Percentiles rank a stretch among this genome's conserved stretches.
Conservation (phyloP, 2,329 filamentous ascomycete genomes). For the Fusarium sp. region DNA sequence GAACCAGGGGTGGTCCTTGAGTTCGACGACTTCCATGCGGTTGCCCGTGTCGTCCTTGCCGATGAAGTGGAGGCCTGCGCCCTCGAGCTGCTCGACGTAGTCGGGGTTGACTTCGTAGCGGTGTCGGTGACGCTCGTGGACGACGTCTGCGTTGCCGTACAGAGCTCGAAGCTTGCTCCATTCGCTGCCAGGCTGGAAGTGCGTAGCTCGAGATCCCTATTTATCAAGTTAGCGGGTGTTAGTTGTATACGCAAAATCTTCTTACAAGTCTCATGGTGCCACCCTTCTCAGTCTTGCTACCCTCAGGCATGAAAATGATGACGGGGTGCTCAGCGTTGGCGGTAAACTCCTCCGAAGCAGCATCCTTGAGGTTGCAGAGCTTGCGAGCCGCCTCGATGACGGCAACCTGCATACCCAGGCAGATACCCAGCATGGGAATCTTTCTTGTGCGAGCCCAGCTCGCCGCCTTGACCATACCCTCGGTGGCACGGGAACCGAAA, state of each 20-base stretch:
- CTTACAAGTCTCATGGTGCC: slow-evolving; percentile 82
- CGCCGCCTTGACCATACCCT: slow-evolving; percentile 91
- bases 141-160: slow-evolving; percentile 70
- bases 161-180: slow-evolving; percentile 83
- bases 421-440: slow-evolving; percentile 88
- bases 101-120: slow-evolving; percentile 91
- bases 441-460: slow-evolving; percentile 87
- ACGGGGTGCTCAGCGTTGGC: slow-evolving; percentile 72
- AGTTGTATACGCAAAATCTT: accelerated
- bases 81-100: slow-evolving; percentile 75
- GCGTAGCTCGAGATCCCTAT: slow-evolving; percentile 75
- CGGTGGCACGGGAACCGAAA: slow-evolving; percentile 44
- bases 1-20: slow-evolving; percentile 34
- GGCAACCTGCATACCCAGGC: slow-evolving; percentile 91
- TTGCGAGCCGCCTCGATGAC: slow-evolving; percentile 90
- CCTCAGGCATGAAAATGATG: slow-evolving; percentile 93
- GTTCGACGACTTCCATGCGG: slow-evolving; percentile 39
- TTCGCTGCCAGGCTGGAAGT: slow-evolving; percentile 80
- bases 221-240: neutral
- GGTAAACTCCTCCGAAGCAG: slow-evolving; percentile 68
- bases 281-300: slow-evolving; percentile 64
- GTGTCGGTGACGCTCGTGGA: slow-evolving; percentile 85
- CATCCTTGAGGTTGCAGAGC: slow-evolving; percentile 71
- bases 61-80: slow-evolving; percentile 69
- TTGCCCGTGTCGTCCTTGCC: slow-evolving; percentile 57